These are phyloP conservation scores for Scheffersomyces stambukii DNA, from an alignment of 1,139 yeast species.

Conservation along the genomic window DNA sequence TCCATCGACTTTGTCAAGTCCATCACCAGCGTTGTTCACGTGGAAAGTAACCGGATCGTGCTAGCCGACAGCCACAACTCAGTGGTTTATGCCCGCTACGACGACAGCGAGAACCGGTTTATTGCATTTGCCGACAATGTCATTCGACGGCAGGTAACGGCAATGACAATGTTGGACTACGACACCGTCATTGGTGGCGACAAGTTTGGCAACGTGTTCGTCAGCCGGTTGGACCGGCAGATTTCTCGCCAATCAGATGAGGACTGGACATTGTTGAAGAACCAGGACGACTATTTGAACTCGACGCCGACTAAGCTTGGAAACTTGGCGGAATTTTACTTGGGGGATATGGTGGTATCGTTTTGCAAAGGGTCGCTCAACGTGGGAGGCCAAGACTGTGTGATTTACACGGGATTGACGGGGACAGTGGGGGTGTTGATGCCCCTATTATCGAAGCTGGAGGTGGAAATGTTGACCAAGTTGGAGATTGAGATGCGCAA, in stretches of 20 bases:
- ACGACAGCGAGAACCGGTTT: slow-evolving; percentile 48
- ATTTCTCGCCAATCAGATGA: slow-evolving; percentile 45
- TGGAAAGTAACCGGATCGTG: slow-evolving; percentile 54
- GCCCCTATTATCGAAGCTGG: slow-evolving; percentile 64
- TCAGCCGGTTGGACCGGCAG: slow-evolving; percentile 53
- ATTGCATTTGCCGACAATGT: slow-evolving; percentile 68
- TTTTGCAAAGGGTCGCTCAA: slow-evolving; percentile 51
- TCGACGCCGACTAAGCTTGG: slow-evolving; percentile 54
- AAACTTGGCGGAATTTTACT: slow-evolving; percentile 55
- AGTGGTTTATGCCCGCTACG: slow-evolving; percentile 53
- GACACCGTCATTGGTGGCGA: slow-evolving; percentile 86
- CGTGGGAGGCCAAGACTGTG: slow-evolving; percentile 61
- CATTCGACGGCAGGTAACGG: slow-evolving; percentile 62
- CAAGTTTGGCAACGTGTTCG: slow-evolving; percentile 76
- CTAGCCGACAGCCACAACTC: slow-evolving; percentile 66
- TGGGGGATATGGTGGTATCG: slow-evolving; percentile 69
- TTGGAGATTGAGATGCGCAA: slow-evolving; percentile 50
- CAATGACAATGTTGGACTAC: slow-evolving; percentile 59
- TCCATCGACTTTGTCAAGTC: slow-evolving; percentile 32
- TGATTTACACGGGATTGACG: slow-evolving; percentile 71
- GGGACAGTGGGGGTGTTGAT: slow-evolving; percentile 75
- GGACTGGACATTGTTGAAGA: slow-evolving; percentile 43
- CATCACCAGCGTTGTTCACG: slow-evolving; percentile 49
- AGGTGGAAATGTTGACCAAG: slow-evolving; percentile 54
- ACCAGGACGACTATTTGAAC: slow-evolving; percentile 36